A percentile compares a stretch with the other conserved stretches of the same genome.
Conservation (phyloP, 163 green algal genomes). For the Prototheca wickerhamii region DNA sequence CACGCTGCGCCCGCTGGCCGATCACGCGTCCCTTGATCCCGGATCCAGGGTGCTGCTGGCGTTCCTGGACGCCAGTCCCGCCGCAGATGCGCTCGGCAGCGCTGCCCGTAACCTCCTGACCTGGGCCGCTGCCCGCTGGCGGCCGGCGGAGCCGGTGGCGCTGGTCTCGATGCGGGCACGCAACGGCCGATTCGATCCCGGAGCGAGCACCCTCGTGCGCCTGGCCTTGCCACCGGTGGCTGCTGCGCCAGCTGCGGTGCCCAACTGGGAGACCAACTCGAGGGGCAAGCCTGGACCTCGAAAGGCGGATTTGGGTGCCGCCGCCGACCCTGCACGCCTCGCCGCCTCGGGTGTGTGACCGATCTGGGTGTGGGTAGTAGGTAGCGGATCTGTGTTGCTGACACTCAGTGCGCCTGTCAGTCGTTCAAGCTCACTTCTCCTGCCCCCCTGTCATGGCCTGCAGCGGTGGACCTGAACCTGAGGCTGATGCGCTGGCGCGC, state of each 20-base stretch:
- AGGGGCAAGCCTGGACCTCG: conserved; percentile 39
- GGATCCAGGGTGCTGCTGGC: conserved; percentile 26
- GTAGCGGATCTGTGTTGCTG: too few relatives aligned
- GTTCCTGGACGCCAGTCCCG: conserved; percentile 23
- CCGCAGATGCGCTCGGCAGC: conserved; percentile 32
- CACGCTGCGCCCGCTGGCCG: too few relatives aligned
- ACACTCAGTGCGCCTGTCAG: not conserved
- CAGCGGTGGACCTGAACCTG: conserved; percentile 91
- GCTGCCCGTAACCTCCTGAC: conserved; percentile 38
- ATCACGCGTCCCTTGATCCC: too few relatives aligned
- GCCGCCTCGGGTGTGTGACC: conserved; percentile 45
- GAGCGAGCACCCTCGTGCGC: conserved; percentile 26
- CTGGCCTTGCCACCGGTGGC: conserved; percentile 26
- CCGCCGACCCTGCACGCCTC: conserved; percentile 59
- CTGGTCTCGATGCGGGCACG: too few relatives aligned
- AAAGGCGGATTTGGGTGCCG: conserved; percentile 37
- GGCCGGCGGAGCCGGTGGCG: too few relatives aligned
- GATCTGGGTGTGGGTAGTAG: too few relatives aligned
- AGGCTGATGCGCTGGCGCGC: conserved; percentile 93
- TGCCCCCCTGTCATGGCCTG: not conserved
- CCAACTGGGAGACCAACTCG: conserved; percentile 74
- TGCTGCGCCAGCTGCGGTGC: conserved; percentile 6
- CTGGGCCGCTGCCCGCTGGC: conserved; percentile 3
- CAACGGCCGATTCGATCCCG: too few relatives aligned
- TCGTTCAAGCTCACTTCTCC: not conserved